Evolutionary conservation across 2,329 filamentous ascomycete species (phyloP).

Genomic region (Cadophora malorum): DNA sequence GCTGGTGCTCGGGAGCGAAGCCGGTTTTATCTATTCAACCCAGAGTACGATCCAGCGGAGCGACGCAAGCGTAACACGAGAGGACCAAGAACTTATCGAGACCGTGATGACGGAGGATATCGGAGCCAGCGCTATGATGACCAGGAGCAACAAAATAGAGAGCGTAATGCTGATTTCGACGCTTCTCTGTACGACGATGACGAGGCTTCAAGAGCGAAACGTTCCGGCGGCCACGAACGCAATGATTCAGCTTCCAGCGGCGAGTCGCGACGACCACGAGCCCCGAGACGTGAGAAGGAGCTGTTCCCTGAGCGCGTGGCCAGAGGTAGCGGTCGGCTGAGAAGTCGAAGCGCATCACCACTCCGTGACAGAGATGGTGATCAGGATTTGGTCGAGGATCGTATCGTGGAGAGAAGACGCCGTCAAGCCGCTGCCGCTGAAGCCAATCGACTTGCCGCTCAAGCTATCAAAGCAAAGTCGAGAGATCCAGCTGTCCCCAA

Average conservation of each 20-base stretch:
- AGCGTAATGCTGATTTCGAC: constrained; percentile 66
- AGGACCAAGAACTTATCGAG: constrained; percentile 63
- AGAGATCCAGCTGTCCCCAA: constrained; percentile 36
- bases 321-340: constrained; percentile 42
- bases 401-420: constrained; percentile 21
- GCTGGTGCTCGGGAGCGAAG: constrained; percentile 80
- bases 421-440: constrained; percentile 38
- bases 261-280: constrained; percentile 39
- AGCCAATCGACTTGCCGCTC: constrained; percentile 53
- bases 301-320: constrained; percentile 60
- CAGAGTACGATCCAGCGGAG: constrained; percentile 84
- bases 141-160: constrained; percentile 49
- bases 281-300: constrained; percentile 55
- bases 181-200: constrained; percentile 86
- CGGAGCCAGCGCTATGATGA: constrained; percentile 53
- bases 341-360: constrained; percentile 46
- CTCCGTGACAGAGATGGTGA: constrained; percentile 49
- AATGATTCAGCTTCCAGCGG: constrained; percentile 44
- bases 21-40: constrained; percentile 90
- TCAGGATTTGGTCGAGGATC: constrained; percentile 45
- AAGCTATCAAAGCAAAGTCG: constrained; percentile 50
- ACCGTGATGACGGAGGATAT: constrained; percentile 57
- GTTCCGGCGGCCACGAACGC: constrained; percentile 43
- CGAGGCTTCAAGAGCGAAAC: constrained; percentile 46
- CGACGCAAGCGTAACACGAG: constrained; percentile 59